phyloP scores from a whole-genome alignment of 257 asterid species.

The Solanum gandarillasii region DNA sequence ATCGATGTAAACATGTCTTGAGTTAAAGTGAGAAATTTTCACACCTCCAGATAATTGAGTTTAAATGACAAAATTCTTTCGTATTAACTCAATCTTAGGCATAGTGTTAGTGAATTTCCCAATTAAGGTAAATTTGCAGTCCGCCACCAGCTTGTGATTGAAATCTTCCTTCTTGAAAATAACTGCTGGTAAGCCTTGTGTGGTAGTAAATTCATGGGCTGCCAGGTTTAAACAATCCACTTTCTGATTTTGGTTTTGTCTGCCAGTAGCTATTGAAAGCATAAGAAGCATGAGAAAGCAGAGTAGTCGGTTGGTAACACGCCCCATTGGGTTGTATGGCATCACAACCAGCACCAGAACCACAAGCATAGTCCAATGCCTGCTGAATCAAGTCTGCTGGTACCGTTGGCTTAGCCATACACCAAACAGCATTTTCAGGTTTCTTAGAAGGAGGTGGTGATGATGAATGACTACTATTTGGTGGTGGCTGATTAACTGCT shows the following conservation, averaged over 20 bases:
- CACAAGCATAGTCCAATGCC: conserved; percentile 22
- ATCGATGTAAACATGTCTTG: too few relatives aligned
- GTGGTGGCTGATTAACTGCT: neutral
- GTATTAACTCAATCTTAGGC: too few relatives aligned
- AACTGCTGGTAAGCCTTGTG: too few relatives aligned
- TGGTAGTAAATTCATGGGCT: too few relatives aligned
- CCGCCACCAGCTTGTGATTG: too few relatives aligned
- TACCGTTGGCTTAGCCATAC: conserved; percentile 6
- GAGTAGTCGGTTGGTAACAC: conserved; percentile 9
- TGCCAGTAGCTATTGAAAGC: conserved; percentile 12
- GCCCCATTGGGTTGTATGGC: conserved; percentile 7
- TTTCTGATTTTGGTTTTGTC: neutral
- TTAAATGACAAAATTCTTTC: too few relatives aligned
- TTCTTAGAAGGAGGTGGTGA: neutral
- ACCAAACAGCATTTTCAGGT: conserved; percentile 7
- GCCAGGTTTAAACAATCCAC: too few relatives aligned
- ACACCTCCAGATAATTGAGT: too few relatives aligned
- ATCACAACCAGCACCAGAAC: conserved; percentile 21
- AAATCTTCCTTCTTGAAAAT: too few relatives aligned
- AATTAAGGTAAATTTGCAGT: too few relatives aligned
- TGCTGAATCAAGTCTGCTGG: conserved; percentile 7
- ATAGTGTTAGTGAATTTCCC: too few relatives aligned
- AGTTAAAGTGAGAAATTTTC: too few relatives aligned
- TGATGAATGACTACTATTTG: neutral
- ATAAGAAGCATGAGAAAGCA: conserved; percentile 13